Conservation (phyloP, 805 yeast species). For the Candida ortonii region DNA sequence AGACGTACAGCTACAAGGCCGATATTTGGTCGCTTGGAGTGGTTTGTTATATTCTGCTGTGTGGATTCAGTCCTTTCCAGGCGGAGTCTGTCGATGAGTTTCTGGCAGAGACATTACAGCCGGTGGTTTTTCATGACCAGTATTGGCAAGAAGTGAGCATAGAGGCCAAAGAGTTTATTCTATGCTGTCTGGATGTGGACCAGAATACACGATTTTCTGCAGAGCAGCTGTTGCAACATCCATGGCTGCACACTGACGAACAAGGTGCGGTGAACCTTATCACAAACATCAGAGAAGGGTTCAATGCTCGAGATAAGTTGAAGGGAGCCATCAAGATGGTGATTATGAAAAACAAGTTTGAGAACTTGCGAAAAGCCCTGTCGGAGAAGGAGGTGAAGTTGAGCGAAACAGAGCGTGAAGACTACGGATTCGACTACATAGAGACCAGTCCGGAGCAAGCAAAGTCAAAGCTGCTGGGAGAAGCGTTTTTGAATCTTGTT, state of each 20-base stretch:
- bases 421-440: constrained; percentile 33
- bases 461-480: constrained; percentile 11
- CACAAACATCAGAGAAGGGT: constrained; percentile 70
- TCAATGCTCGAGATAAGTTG: constrained; percentile 74
- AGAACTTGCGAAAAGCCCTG: constrained; percentile 52
- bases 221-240: constrained; percentile 54
- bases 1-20: constrained; percentile 31
- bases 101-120: constrained; percentile 7
- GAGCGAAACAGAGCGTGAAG: constrained; percentile 27
- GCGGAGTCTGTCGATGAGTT: constrained; percentile 24
- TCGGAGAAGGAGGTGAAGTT: constrained; percentile 29
- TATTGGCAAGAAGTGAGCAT: constrained; percentile 22
- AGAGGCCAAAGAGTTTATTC: constrained; percentile 73
- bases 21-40: constrained; percentile 36
- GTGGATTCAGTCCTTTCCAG: constrained; percentile 16
- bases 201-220: constrained; percentile 66
- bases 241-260: constrained; percentile 59
- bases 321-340: constrained; percentile 79
- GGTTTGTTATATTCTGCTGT: constrained; percentile 17
- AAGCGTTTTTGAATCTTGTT: constrained; percentile 16
- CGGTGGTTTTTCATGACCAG: constrained; percentile 6
- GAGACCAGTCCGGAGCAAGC: background rate
- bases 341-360: constrained; percentile 68
- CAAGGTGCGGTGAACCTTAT: constrained; percentile 53
- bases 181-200: constrained; percentile 58